phyloP scores from a whole-genome alignment of 2,329 filamentous ascomycete species.

The Lithohypha guttulata region DNA sequence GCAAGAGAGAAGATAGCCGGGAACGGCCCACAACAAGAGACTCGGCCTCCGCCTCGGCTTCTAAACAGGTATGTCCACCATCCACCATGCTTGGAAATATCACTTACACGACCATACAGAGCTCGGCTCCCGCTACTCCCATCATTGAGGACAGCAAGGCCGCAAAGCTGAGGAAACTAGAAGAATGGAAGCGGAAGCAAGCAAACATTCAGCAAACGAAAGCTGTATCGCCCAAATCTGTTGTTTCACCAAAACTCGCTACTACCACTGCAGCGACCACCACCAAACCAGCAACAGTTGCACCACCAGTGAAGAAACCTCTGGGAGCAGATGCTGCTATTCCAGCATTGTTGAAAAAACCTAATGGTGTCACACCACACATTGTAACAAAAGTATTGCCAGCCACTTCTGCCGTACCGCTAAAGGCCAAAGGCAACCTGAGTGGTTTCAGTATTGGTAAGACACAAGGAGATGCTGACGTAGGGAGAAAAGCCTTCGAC shows the following conservation, averaged over 20 bases:
- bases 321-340: constrained; percentile 45
- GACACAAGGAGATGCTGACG: constrained; percentile 53
- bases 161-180: constrained; percentile 68
- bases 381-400: constrained; percentile 30
- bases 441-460: constrained; percentile 77
- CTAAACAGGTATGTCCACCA: constrained; percentile 45
- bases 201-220: constrained; percentile 45
- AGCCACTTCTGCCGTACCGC: constrained; percentile 34
- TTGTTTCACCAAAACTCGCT: constrained; percentile 35
- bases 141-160: constrained; percentile 66
- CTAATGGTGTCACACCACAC: too few relatives aligned
- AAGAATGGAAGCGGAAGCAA: constrained; percentile 87
- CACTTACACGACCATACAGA: constrained; percentile 31
- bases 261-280: constrained; percentile 39
- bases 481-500: constrained; percentile 65
- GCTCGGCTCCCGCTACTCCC: constrained; percentile 42
- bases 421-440: constrained; percentile 61
- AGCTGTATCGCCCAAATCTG: constrained; percentile 27
- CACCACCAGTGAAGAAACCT: constrained; percentile 72
- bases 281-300: constrained; percentile 60
- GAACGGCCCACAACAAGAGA: constrained; percentile 43
- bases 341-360: constrained; percentile 28
- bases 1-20: constrained; percentile 55
- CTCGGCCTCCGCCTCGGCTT: constrained; percentile 40
- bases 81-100: constrained; percentile 14